These are phyloP conservation scores for Forsythia viridissima DNA, from an alignment of 257 asterid genomes.

Conservation along the genomic window DNA sequence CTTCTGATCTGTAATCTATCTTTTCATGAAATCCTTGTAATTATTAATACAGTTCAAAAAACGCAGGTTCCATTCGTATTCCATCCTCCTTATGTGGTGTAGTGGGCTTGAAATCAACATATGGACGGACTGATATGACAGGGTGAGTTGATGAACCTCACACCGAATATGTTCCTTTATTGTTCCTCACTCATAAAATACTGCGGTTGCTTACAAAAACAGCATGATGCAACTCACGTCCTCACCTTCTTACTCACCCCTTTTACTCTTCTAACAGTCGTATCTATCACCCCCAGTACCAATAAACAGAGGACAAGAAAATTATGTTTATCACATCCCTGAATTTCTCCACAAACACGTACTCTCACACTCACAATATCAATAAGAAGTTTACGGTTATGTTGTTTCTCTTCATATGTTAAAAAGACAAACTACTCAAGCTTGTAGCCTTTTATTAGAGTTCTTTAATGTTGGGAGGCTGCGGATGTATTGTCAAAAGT, in stretches of 20 bases:
- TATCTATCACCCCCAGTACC: constrained; percentile 1
- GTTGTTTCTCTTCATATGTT: neutral
- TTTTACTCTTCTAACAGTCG: neutral
- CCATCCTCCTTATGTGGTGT: constrained; percentile 98
- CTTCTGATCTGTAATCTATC: constrained; percentile 24
- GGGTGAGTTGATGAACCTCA: constrained; percentile 59
- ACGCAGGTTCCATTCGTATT: constrained; percentile 90
- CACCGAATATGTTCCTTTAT: constrained; percentile 16
- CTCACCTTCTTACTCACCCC: constrained; percentile 1
- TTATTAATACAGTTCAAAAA: constrained; percentile 26
- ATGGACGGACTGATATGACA: constrained; percentile 73
- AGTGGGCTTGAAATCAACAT: constrained; percentile 93
- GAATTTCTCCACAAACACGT: neutral
- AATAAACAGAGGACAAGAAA: neutral
- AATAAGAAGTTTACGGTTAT: neutral
- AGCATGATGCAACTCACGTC: neutral
- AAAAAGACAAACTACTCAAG: neutral
- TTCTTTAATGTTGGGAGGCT: neutral
- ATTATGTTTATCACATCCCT: neutral
- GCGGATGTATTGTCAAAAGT: neutral
- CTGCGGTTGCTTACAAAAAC: constrained; percentile 15
- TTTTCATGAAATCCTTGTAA: constrained; percentile 14
- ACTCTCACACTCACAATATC: neutral
- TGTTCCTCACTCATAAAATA: neutral
- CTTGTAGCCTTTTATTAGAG: neutral